Percentiles rank a stretch among this genome's conserved stretches.
phyloP scores from a whole-genome alignment of 73 alveolate genomes.

The Symbiodinium pilosum region DNA sequence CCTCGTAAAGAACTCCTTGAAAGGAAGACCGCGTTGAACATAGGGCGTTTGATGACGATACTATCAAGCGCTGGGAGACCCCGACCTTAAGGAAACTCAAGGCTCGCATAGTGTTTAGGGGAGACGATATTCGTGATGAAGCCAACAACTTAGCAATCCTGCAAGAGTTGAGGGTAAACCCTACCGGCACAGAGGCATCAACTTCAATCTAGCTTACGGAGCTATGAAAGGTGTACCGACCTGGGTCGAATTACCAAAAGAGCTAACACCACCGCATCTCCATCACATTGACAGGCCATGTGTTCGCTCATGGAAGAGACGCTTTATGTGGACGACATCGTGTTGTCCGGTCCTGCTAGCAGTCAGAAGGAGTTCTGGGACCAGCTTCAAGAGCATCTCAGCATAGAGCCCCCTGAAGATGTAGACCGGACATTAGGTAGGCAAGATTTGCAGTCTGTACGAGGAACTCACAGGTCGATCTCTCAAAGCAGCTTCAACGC shows the following conservation, averaged over 20 bases:
- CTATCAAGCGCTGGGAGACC: slow-evolving; percentile 18
- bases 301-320: background rate
- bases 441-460: background rate
- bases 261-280: background rate
- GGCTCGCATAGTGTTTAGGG: slow-evolving; percentile 35
- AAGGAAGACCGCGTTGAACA: slow-evolving; percentile 1
- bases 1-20: slow-evolving; percentile 18
- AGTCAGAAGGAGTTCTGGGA: background rate
- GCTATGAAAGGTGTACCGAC: background rate
- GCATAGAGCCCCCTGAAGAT: background rate
- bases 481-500: background rate
- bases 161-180: slow-evolving; percentile 30
- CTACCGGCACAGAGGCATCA: slow-evolving; percentile 14
- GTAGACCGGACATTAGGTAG: background rate
- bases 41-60: slow-evolving; percentile 26
- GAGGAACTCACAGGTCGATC: background rate
- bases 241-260: background rate
- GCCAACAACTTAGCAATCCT: background rate
- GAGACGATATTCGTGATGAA: slow-evolving; percentile 22
- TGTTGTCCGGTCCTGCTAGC: background rate
- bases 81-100: slow-evolving; percentile 11
- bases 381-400: background rate
- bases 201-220: slow-evolving; percentile 30
- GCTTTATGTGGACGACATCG: background rate
- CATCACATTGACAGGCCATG: background rate